These are phyloP conservation scores for Neopestalotiopsis sp. DNA, from an alignment of 2,329 filamentous ascomycete species.

Conservation along the genomic window DNA sequence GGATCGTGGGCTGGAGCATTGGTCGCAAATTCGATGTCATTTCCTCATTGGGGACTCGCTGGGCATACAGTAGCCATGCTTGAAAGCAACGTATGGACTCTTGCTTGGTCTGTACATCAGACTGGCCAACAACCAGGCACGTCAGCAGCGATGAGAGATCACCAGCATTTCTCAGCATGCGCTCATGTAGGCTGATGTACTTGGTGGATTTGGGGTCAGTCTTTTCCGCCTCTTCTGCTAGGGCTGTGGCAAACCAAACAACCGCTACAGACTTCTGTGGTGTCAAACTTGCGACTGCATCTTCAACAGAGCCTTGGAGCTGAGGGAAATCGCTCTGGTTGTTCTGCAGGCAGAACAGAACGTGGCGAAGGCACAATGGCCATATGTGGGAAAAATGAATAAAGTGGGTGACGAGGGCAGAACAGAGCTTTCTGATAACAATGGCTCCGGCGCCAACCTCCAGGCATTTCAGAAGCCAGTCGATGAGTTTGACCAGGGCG, in stretches of 20 bases:
- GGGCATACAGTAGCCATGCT: constrained; percentile 78
- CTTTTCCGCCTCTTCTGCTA: constrained; percentile 73
- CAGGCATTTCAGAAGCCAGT: constrained; percentile 65
- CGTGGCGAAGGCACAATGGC: constrained; percentile 67
- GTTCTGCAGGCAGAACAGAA: constrained; percentile 63
- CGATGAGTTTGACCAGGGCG: constrained; percentile 65
- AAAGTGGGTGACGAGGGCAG: constrained; percentile 78
- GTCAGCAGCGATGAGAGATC: constrained; percentile 56
- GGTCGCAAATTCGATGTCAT: constrained; percentile 64
- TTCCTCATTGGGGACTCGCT: constrained; percentile 63
- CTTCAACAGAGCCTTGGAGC: constrained; percentile 47
- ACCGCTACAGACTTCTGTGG: constrained; percentile 59
- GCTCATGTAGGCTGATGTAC: constrained; percentile 52
- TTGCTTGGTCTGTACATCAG: constrained; percentile 40
- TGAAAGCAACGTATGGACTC: constrained; percentile 68
- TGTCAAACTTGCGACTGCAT: constrained; percentile 52
- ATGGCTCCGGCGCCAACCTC: constrained; percentile 59
- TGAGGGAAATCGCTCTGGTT: constrained; percentile 52
- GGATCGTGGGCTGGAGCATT: constrained; percentile 64
- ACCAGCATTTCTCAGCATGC: constrained; percentile 56
- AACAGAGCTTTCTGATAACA: constrained; percentile 76
- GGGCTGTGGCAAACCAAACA: constrained; percentile 67
- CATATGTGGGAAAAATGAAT: constrained; percentile 73
- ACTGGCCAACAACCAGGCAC: constrained; percentile 39
- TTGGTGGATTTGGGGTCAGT: constrained; percentile 67